Percentiles rank a stretch among this genome's conserved stretches.
phyloP scores from a whole-genome alignment of 2,329 filamentous ascomycete genomes.

The Celoporthe dispersa region DNA sequence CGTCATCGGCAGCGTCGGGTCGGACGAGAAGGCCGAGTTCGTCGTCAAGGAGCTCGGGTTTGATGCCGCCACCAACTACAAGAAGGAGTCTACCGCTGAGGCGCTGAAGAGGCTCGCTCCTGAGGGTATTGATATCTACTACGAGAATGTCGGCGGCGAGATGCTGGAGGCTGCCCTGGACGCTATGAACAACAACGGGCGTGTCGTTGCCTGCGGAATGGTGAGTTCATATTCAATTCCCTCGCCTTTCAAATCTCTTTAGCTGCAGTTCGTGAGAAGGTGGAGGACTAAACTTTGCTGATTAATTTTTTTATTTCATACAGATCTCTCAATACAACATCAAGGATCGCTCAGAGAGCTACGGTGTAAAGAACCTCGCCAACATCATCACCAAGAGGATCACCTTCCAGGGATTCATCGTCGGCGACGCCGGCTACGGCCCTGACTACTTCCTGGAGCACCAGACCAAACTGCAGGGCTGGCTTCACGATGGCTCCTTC shows the following conservation, averaged over 20 bases:
- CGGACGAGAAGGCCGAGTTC: constrained; percentile 79
- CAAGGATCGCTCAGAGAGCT: constrained; percentile 51
- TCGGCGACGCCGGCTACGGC: constrained; percentile 67
- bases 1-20: constrained; percentile 81
- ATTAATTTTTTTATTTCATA: no score
- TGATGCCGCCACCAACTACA: constrained; percentile 80
- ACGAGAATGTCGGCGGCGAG: constrained; percentile 58
- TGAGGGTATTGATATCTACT: constrained; percentile 74
- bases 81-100: constrained; percentile 73
- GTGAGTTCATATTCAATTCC: constrained; percentile 38
- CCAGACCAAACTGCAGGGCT: constrained; percentile 74
- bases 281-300: constrained; percentile 39
- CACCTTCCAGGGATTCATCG: constrained; percentile 77
- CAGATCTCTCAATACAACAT: constrained; percentile 78
- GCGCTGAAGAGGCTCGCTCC: constrained; percentile 74
- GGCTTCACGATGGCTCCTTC: constrained; percentile 76
- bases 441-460: constrained; percentile 71
- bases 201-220: constrained; percentile 70
- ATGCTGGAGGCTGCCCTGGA: constrained; percentile 52
- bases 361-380: constrained; percentile 70
- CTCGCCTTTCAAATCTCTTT: background rate
- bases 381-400: constrained; percentile 70
- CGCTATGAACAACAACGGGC: constrained; percentile 62
- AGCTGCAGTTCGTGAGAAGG: background rate
- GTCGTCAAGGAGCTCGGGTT: constrained; percentile 55